Base-by-base conservation (phyloP, 306 rosid species). In the Lupinus albus region DNA sequence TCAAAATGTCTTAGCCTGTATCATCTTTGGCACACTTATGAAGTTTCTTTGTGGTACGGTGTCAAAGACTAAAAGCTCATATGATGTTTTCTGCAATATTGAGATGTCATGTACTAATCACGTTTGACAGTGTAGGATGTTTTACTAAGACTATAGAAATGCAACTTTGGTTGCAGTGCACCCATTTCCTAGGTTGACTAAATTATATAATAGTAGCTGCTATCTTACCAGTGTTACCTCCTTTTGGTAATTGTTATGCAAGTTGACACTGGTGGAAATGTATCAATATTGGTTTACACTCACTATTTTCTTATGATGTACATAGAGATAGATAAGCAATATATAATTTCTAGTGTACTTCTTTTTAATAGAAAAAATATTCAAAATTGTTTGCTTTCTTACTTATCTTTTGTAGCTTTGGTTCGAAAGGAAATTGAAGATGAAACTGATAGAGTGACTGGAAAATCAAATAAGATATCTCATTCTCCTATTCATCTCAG, bases 401-500 rank as follows among this genome's bases (percentile, higher is more conserved):
- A 11, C 4, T 62, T 62, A 45, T 71, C 64, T 75, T 76, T 11
- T 78, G 70, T 76, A 91, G 97, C 89, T 57, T 11, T 78, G 78
- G 91, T 91, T 75, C 84, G 91, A 65, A 84, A 83, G 79, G 97
- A 91, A 83, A 91, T 91, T 81, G 84, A 91, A 81, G 89, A 83
- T 50, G 97, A 88, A 80, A 91, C 97, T 9, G 72, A 88, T 82
- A 81, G 85, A 66, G 11, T 88, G 79, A 86, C 91, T 25, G 93
- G 95, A 73, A 83, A 69, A 73, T 72, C 89, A 72, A 91, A 88
- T 38, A 88, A 82, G 73, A 91, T 91, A 80, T 91, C 97, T 64
- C 86, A 87, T 41, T 82, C 86, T 81, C 91, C 97, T 32, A 91
- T 91, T 78, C 90, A 91, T 83, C 97, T 91, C 61, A 84, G 93